These are phyloP conservation scores for Paxillus ammoniavirescens DNA, from an alignment of 768 basidiomycete species.

Conservation along the genomic window DNA sequence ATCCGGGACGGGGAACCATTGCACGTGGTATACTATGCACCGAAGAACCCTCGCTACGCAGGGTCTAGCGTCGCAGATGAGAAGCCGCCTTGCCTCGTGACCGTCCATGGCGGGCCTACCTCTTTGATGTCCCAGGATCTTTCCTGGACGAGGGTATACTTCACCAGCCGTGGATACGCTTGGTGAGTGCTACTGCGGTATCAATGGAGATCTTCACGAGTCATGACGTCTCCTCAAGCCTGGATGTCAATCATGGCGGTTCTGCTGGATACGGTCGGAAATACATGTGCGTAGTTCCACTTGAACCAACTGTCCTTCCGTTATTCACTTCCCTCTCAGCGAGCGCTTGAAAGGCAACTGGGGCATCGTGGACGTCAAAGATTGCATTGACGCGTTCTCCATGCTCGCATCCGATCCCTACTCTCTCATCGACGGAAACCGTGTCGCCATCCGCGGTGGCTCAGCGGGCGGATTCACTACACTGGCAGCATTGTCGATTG, in stretches of 20 bases:
- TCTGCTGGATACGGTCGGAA: slow-evolving; percentile 68
- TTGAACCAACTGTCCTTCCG: neutral
- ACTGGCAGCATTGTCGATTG: slow-evolving; percentile 45
- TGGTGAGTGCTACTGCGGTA: slow-evolving; percentile 42
- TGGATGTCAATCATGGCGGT: slow-evolving; percentile 76
- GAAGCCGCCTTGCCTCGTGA: slow-evolving; percentile 62
- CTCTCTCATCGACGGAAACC: slow-evolving; percentile 56
- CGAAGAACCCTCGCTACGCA: slow-evolving; percentile 56
- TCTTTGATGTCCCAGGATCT: slow-evolving; percentile 42
- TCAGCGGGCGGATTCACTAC: slow-evolving; percentile 73
- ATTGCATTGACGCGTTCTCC: slow-evolving; percentile 44
- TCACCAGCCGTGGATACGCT: slow-evolving; percentile 65
- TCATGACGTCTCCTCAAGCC: slow-evolving; percentile 42
- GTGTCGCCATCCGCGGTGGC: slow-evolving; percentile 65
- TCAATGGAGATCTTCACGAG: neutral
- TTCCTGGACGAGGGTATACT: slow-evolving; percentile 55
- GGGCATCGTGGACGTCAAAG: slow-evolving; percentile 70
- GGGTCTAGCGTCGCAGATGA: slow-evolving; percentile 44
- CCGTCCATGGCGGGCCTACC: slow-evolving; percentile 74
- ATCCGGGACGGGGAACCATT: slow-evolving; percentile 24
- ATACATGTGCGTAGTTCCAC: slow-evolving; percentile 43
- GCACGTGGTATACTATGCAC: slow-evolving; percentile 61
- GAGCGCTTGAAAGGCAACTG: slow-evolving; percentile 60
- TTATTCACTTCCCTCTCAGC: slow-evolving; percentile 22
- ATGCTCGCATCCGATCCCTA: slow-evolving; percentile 27